phyloP scores from a whole-genome alignment of 371 early-diverging fungal genomes.

The Coemansia sp. region DNA sequence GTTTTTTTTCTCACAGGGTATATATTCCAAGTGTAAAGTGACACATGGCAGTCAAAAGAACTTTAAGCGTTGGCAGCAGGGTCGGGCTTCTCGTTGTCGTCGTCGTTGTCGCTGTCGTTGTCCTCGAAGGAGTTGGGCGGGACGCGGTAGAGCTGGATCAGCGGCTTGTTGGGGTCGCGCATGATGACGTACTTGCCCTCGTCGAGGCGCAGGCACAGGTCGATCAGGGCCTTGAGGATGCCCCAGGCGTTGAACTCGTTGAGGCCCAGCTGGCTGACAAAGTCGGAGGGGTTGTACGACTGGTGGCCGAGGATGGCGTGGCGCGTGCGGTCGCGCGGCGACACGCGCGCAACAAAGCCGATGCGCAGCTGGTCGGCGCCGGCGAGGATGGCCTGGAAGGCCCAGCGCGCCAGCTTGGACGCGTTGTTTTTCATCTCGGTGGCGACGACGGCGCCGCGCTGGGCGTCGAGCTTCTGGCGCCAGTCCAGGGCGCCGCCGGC shows the following conservation, averaged over 20 bases:
- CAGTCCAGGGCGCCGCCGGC: conserved; percentile 90
- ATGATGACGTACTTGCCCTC: conserved; percentile 94
- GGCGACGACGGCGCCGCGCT: conserved; percentile 95
- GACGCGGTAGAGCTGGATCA: conserved; percentile 78
- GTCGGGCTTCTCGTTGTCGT: background rate
- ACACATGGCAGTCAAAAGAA: too few relatives aligned
- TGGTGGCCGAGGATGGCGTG: conserved; percentile 86
- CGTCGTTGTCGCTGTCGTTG: conserved; percentile 53
- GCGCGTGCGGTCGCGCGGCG: conserved; percentile 76
- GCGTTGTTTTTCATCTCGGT: conserved; percentile 98
- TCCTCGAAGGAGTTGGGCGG: conserved; percentile 68
- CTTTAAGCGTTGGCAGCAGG: background rate
- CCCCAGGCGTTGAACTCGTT: conserved; percentile 90
- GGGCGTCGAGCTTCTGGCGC: conserved; percentile 92
- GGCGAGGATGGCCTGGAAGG: conserved; percentile 84
- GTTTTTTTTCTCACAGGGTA: too few relatives aligned
- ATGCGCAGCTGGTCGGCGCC: conserved; percentile 89
- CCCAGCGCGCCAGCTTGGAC: conserved; percentile 94
- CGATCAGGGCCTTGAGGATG: conserved; percentile 89
- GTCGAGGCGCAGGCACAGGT: conserved; percentile 77
- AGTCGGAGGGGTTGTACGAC: conserved; percentile 87
- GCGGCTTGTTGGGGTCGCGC: conserved; percentile 94
- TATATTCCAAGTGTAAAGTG: too few relatives aligned
- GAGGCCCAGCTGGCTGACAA: conserved; percentile 88
- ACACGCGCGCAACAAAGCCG: conserved; percentile 81